phyloP scores from a whole-genome alignment of 1,284 basidiomycete species.

The Stygiomarasmius scandens region DNA sequence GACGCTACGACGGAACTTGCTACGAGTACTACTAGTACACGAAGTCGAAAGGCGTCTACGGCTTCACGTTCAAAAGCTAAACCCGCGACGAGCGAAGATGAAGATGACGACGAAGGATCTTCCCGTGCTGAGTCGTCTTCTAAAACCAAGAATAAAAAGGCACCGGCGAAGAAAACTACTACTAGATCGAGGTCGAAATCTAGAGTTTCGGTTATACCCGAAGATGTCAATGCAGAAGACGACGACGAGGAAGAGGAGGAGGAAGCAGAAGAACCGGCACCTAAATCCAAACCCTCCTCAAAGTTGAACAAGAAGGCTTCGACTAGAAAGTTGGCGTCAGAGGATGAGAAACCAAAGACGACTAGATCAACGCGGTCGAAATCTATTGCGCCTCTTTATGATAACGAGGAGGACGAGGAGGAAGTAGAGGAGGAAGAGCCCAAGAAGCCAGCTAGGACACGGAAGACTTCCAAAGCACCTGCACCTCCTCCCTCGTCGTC shows the following conservation, averaged over 20 bases:
- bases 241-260: conserved; percentile 6
- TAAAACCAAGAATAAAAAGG: conserved; percentile 21
- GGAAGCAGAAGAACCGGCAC: conserved; percentile 5
- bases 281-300: conserved; percentile 6
- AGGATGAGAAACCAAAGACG: neutral
- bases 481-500: conserved; percentile 6
- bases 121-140: neutral
- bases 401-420: conserved; percentile 11
- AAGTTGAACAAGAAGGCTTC: neutral
- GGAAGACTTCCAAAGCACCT: conserved; percentile 14
- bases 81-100: conserved; percentile 16
- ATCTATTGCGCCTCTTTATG: conserved; percentile 13
- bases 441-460: conserved; percentile 1
- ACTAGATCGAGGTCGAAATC: conserved; percentile 18
- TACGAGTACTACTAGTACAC: too few species aligned
- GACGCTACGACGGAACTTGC: too few species aligned
- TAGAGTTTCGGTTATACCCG: conserved; percentile 17
- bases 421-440: neutral
- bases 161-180: conserved; percentile 15
- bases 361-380: conserved; percentile 13
- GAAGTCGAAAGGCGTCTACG: too few species aligned
- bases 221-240: conserved; percentile 18
- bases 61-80: too few species aligned
- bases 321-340: neutral
- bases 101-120: conserved; percentile 16